A percentile compares a stretch with the other conserved stretches of the same genome.
These are phyloP conservation scores for Rachicladosporium sp. DNA, from an alignment of 2,329 filamentous ascomycete genomes.

Conservation along the genomic window DNA sequence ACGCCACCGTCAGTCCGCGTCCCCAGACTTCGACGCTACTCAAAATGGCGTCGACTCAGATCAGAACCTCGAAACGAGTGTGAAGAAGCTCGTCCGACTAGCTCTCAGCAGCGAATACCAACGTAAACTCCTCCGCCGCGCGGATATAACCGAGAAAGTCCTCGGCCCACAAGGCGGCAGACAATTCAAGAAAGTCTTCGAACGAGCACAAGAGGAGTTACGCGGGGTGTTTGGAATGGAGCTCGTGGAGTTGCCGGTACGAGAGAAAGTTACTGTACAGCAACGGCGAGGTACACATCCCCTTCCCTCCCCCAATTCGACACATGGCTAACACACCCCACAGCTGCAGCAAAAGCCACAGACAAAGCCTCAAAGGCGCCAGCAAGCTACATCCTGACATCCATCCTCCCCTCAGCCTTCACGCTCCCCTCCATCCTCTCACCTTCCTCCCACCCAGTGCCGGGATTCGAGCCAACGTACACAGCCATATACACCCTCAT, in stretches of 20 bases:
- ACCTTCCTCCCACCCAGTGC: constrained; percentile 54
- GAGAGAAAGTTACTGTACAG: constrained; percentile 68
- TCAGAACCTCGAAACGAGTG: constrained; percentile 31
- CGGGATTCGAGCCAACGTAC: constrained; percentile 64
- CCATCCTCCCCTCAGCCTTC: constrained; percentile 56
- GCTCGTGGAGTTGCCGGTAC: constrained; percentile 67
- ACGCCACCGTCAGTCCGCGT: constrained; percentile 12
- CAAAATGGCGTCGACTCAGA: constrained; percentile 16
- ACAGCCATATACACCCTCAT: constrained; percentile 69
- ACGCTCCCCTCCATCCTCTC: constrained; percentile 51
- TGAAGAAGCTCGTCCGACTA: constrained; percentile 50
- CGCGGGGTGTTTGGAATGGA: constrained; percentile 77
- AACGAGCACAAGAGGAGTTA: constrained; percentile 60
- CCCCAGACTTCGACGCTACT: constrained; percentile 10
- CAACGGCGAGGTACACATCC: constrained; percentile 55
- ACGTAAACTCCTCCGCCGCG: constrained; percentile 43
- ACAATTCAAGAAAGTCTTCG: constrained; percentile 67
- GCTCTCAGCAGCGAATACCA: constrained; percentile 50
- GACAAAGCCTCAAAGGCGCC: constrained; percentile 28
- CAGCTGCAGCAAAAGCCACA: constrained; percentile 42
- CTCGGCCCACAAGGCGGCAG: constrained; percentile 55
- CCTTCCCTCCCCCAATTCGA: neutral
- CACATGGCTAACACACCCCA: constrained; percentile 1
- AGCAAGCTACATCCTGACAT: constrained; percentile 60
- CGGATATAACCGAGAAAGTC: constrained; percentile 51